phyloP scores from a whole-genome alignment of 75 land plant species.

The Selaginella tamariscina region DNA sequence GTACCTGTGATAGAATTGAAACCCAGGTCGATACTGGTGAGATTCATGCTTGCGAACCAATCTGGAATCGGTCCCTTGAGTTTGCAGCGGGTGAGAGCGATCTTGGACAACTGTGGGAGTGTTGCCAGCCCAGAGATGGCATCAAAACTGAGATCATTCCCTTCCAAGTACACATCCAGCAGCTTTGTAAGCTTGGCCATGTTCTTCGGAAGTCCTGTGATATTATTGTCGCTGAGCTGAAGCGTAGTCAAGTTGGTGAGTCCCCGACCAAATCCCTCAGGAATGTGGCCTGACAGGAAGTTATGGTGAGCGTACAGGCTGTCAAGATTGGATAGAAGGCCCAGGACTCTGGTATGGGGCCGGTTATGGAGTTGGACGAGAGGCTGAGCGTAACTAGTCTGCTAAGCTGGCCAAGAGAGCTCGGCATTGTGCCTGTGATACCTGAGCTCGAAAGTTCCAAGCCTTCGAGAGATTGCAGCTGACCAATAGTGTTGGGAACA shows the following conservation, averaged over 20 bases:
- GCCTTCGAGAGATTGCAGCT: background rate
- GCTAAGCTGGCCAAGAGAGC: background rate
- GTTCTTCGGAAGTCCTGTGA: background rate
- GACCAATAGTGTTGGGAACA: background rate
- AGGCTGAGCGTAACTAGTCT: background rate
- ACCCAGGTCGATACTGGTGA: background rate
- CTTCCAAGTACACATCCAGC: background rate
- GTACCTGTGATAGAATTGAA: background rate
- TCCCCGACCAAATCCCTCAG: background rate
- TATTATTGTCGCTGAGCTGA: background rate
- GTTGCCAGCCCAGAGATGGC: background rate
- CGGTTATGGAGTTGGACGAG: background rate
- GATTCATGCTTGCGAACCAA: background rate
- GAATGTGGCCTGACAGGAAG: background rate
- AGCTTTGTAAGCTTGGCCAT: conserved; percentile 1
- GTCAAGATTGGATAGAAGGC: conserved; percentile 1
- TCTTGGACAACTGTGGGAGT: background rate
- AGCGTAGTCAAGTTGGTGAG: background rate
- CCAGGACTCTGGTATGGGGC: background rate
- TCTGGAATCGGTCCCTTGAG: background rate
- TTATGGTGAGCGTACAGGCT: background rate
- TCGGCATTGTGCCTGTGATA: background rate
- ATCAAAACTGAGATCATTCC: background rate
- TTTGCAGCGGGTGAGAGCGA: background rate
- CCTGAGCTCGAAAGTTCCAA: background rate